phyloP scores from a whole-genome alignment of 2,329 filamentous ascomycete species.

The Kalmusia sp. region DNA sequence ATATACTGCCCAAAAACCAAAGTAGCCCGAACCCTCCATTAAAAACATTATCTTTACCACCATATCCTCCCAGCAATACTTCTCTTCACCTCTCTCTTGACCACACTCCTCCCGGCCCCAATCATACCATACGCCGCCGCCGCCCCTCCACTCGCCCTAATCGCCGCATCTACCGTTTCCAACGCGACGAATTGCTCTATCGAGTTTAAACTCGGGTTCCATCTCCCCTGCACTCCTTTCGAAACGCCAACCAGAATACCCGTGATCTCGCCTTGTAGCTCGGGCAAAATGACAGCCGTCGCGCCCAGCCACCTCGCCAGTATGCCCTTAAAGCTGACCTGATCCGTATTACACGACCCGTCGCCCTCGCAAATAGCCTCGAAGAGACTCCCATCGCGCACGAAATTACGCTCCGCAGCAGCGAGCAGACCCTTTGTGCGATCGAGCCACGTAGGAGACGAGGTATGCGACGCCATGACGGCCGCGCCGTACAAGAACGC shows the following conservation, averaged over 20 bases:
- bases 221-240: slow-evolving; percentile 10
- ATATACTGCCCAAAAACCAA: not conserved
- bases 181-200: slow-evolving; percentile 25
- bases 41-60: slow-evolving; percentile 7
- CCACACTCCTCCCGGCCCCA: slow-evolving; percentile 11
- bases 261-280: slow-evolving; percentile 19
- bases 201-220: slow-evolving; percentile 10
- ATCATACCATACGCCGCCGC: slow-evolving; percentile 23
- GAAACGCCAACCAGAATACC: not conserved
- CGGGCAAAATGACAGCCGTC: slow-evolving; percentile 27
- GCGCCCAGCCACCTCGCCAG: slow-evolving; percentile 38
- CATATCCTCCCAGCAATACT: slow-evolving; percentile 21
- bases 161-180: slow-evolving; percentile 25
- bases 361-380: slow-evolving; percentile 69
- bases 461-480: slow-evolving; percentile 30
- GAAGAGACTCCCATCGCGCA: slow-evolving; percentile 41
- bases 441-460: slow-evolving; percentile 25
- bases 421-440: slow-evolving; percentile 45
- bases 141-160: slow-evolving; percentile 21
- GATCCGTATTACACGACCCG: slow-evolving; percentile 68
- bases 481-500: slow-evolving; percentile 60
- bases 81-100: not conserved
- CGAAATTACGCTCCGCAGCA: slow-evolving; percentile 31
- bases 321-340: slow-evolving; percentile 69
- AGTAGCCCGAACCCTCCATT: not conserved